These are phyloP conservation scores for Globisporangium spiculum DNA, from an alignment of 352 stramenopile species.

Conservation along the genomic window DNA sequence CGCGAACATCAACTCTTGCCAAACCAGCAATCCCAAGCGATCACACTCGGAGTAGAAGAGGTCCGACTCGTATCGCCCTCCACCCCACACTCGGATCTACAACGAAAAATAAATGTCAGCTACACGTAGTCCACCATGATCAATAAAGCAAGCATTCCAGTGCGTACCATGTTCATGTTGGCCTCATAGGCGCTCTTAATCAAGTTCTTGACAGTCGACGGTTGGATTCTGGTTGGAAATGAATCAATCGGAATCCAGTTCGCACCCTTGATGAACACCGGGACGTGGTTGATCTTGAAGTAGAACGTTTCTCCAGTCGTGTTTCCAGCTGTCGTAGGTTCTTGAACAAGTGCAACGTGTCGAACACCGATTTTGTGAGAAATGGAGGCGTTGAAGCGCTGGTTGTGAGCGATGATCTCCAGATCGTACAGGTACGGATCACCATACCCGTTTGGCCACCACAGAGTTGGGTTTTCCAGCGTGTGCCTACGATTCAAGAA, in stretches of 20 bases:
- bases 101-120: neutral
- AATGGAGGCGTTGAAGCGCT: conserved; percentile 28
- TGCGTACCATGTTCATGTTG: conserved; percentile 84
- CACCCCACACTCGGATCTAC: conserved; percentile 84
- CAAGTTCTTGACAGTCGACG: conserved; percentile 39
- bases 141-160: neutral
- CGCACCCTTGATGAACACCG: conserved; percentile 70
- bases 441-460: conserved; percentile 71
- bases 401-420: conserved; percentile 33
- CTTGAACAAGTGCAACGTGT: conserved; percentile 54
- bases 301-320: conserved; percentile 61
- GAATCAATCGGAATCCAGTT: conserved; percentile 83
- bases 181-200: conserved; percentile 51
- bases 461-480: conserved; percentile 52
- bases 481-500: conserved; percentile 26
- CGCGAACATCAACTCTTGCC: conserved; percentile 91
- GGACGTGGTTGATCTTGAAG: conserved; percentile 67
- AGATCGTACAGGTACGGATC: conserved; percentile 61
- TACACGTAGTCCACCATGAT: too few species aligned
- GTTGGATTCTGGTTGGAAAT: conserved; percentile 57
- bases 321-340: conserved; percentile 42
- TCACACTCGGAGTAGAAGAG: conserved; percentile 82
- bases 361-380: conserved; percentile 59
- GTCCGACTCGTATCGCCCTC: conserved; percentile 83
- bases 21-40: conserved; percentile 81